Conservation (phyloP, 441 rosid genomes). For the Dalechampia spathulata region DNA sequence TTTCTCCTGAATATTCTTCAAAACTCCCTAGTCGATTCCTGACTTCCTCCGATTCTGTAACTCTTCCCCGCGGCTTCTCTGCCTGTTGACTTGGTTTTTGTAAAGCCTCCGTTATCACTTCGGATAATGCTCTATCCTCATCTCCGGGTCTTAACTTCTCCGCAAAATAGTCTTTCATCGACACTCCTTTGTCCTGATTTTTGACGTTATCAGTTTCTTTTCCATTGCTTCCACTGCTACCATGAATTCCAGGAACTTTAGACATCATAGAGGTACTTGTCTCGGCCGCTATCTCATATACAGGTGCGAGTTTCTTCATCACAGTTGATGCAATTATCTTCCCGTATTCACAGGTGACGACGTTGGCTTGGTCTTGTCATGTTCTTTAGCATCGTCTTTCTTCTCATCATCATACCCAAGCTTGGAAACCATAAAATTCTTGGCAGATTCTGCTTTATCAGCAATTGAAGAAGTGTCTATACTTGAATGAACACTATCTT, state of each 20-base stretch:
- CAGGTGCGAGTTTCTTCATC: conserved; percentile 39
- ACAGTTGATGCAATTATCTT: conserved; percentile 39
- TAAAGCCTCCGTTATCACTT: conserved; percentile 45
- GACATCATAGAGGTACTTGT: conserved; percentile 34
- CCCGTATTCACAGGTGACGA: conserved; percentile 29
- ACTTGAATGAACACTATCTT: conserved; percentile 6
- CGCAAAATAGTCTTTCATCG: conserved; percentile 40
- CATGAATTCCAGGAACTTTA: conserved; percentile 19
- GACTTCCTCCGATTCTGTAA: conserved; percentile 49
- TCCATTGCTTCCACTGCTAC: not conserved
- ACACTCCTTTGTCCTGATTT: conserved; percentile 33
- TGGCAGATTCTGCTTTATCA: conserved; percentile 36
- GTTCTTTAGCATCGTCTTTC: not conserved
- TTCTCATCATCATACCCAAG: conserved; percentile 43
- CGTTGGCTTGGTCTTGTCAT: conserved; percentile 7
- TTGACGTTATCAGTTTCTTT: not conserved
- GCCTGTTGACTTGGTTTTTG: conserved; percentile 21
- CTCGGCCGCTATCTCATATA: conserved; percentile 36
- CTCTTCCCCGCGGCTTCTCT: conserved; percentile 20
- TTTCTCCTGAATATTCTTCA: conserved; percentile 5
- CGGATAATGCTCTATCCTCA: conserved; percentile 59
- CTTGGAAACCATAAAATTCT: conserved; percentile 42
- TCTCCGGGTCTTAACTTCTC: conserved; percentile 69
- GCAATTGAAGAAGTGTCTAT: conserved; percentile 27
- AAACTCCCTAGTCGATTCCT: conserved; percentile 23